Evolutionary conservation across 768 basidiomycete species (phyloP), one percentile per base, ranked within the genome.

Genomic region (Glaciozyma martinii): DNA sequence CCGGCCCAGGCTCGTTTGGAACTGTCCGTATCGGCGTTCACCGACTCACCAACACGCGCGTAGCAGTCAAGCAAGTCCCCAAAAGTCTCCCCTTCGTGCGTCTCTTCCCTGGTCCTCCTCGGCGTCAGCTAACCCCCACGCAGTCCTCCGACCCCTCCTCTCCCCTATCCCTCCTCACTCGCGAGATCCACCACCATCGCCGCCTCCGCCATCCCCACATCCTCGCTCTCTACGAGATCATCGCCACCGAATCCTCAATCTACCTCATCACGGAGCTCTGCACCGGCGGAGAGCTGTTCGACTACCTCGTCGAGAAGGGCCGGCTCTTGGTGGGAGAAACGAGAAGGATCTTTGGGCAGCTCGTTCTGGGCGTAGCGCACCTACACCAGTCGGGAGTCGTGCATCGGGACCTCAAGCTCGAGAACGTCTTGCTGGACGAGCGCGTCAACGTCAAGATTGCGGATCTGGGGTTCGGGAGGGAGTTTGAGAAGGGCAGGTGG

Each of bases 211-310:
- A 98, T 74, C 91, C 91, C 0, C 85, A 95, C 75, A 84, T 99
- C 73, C 89, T 91, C 19, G 91, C 94, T 75, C 86, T 98, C 77
- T 95, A 89, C 79, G 94, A 99, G 78, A 90, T 98, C 74, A 89
- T 98, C 75, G 95, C 95, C 13, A 98, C 95, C 2, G 95, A 99
- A 78, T 83, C 84, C 30, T 83, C 84, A 69, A 93, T 99, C 74
- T 98, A 92, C 91, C 90, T 99, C 63, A 87, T 99, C 50, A 90
- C 92, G 21, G 95, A 99, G 75, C 85, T 99, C 42, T 98, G 95
- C 77, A 86, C 85, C 53, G 95, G 95, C 15, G 95, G 95, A 47
- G 95, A 99, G 77, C 83, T 99, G 33, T 99, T 97, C 77, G 95
- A 98, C 78, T 98, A 98, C 75, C 86, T 99, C 29, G 90, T 88